Percentiles rank a stretch among this genome's conserved stretches.
Evolutionary conservation across 768 basidiomycete genomes (phyloP).

Genomic region (Agaricus subrufescens): DNA sequence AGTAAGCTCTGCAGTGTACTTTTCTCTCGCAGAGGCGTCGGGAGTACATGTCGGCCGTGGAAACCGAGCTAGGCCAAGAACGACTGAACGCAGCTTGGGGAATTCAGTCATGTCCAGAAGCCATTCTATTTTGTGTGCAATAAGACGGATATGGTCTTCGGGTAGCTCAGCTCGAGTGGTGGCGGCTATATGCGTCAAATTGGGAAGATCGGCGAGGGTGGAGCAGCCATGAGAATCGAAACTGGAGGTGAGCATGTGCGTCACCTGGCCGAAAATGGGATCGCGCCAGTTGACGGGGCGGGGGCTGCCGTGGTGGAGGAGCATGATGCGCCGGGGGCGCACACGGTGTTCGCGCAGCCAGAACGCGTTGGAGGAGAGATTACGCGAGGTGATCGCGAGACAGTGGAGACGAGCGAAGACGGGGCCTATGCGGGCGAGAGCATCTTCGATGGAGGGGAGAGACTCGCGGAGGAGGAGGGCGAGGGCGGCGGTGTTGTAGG

Average conservation of each 20-base stretch:
- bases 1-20: not conserved
- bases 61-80: slow-evolving; percentile 3
- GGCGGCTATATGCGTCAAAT: slow-evolving; percentile 29
- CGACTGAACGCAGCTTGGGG: not conserved
- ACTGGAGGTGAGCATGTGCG: slow-evolving; percentile 30
- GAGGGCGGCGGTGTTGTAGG: slow-evolving; percentile 26
- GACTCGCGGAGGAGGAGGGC: slow-evolving; percentile 25
- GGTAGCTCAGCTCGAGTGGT: slow-evolving; percentile 22
- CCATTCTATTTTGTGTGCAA: slow-evolving; percentile 6
- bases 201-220: slow-evolving; percentile 25
- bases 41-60: slow-evolving; percentile 2
- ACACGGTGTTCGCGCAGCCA: slow-evolving; percentile 30
- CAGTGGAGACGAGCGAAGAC: slow-evolving; percentile 24
- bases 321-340: slow-evolving; percentile 23
- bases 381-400: slow-evolving; percentile 28
- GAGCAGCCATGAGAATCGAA: slow-evolving; percentile 25
- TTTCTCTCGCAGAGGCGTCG: not conserved
- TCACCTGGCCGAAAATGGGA: slow-evolving; percentile 27
- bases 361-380: slow-evolving; percentile 27
- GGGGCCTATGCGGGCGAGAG: slow-evolving; percentile 26
- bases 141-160: slow-evolving; percentile 4
- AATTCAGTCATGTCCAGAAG: not conserved
- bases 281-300: slow-evolving; percentile 29
- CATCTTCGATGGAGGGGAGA: slow-evolving; percentile 28
- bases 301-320: slow-evolving; percentile 29